Conservation (phyloP, 371 early-diverging fungal genomes). For the Apophysomyces ossiformis region DNA sequence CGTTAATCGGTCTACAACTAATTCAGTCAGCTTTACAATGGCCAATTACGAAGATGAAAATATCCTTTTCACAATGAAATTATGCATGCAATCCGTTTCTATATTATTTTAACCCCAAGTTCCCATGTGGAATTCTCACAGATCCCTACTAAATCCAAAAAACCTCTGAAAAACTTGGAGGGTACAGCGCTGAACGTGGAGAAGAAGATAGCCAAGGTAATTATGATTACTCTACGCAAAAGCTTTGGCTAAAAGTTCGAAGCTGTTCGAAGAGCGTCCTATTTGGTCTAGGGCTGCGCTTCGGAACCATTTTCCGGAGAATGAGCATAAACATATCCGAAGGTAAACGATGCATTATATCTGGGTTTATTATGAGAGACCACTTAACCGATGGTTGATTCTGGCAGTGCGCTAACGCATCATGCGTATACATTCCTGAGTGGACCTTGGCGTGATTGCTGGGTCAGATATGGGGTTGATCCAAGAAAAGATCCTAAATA, state of each 20-base stretch:
- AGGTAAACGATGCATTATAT: conserved; percentile 13
- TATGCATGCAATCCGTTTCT: not conserved
- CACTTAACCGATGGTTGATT: not conserved
- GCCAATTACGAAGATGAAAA: conserved; percentile 23
- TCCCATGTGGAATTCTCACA: not conserved
- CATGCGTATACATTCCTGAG: conserved; percentile 47
- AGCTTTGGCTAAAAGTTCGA: not conserved
- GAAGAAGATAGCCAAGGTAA: conserved; percentile 15
- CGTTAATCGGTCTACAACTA: conserved; percentile 19
- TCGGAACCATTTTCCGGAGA: conserved; percentile 24
- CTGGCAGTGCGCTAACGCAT: conserved; percentile 37
- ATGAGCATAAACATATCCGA: conserved; percentile 32
- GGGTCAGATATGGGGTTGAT: conserved; percentile 68
- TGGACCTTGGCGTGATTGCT: conserved; percentile 70
- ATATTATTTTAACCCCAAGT: not conserved
- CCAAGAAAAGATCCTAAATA: conserved; percentile 54
- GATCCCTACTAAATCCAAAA: conserved; percentile 2
- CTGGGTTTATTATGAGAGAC: not conserved
- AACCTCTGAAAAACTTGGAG: not conserved
- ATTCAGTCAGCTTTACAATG: not conserved
- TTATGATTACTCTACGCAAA: not conserved
- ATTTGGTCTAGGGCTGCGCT: conserved; percentile 60
- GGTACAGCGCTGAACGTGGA: not conserved
- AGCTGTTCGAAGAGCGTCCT: conserved; percentile 59
- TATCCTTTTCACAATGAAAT: conserved; percentile 13